phyloP scores from a whole-genome alignment of 305 asterid genomes.

The Fraxinus angustifolia region DNA sequence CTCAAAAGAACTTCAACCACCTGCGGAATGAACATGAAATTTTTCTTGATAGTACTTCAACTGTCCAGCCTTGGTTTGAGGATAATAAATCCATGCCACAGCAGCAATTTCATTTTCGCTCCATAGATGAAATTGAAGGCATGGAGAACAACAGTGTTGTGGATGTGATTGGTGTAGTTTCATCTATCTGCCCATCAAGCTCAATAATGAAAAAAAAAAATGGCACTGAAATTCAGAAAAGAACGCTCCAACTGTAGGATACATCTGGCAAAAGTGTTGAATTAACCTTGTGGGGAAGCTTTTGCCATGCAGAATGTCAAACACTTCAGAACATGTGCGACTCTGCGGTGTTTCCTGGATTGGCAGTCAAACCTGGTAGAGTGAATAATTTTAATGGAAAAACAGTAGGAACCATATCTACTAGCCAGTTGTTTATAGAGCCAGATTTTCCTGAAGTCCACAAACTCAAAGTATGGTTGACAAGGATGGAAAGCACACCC shows the following conservation, averaged over 20 bases:
- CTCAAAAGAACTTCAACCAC: slow-evolving; percentile 75
- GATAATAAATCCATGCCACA: slow-evolving; percentile 70
- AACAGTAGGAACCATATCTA: slow-evolving; percentile 34
- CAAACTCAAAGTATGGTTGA: slow-evolving; percentile 66
- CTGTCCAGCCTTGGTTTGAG: slow-evolving; percentile 62
- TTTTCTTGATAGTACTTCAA: slow-evolving; percentile 30
- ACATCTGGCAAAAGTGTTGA: slow-evolving; percentile 69
- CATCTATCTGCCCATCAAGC: slow-evolving; percentile 63
- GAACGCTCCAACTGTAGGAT: slow-evolving; percentile 79
- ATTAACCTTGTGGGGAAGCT: slow-evolving; percentile 80
- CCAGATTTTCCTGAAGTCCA: slow-evolving; percentile 84
- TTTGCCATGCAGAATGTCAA: slow-evolving; percentile 43
- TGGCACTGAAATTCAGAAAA: slow-evolving; percentile 73
- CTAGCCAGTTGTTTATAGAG: slow-evolving; percentile 63
- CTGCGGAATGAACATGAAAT: slow-evolving; percentile 78
- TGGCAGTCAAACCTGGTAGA: slow-evolving; percentile 81
- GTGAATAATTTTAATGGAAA: slow-evolving; percentile 22
- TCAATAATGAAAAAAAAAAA: slow-evolving; percentile 72
- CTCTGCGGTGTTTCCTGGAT: slow-evolving; percentile 66
- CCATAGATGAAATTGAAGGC: slow-evolving; percentile 67
- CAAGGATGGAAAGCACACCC: slow-evolving; percentile 58
- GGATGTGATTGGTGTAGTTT: slow-evolving; percentile 76
- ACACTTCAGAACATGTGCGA: slow-evolving; percentile 70
- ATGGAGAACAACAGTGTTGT: slow-evolving; percentile 57
- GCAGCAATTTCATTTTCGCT: slow-evolving; percentile 75